Evolutionary conservation across 2,329 filamentous ascomycete species (phyloP).

Genomic region (Drechslera avenae): DNA sequence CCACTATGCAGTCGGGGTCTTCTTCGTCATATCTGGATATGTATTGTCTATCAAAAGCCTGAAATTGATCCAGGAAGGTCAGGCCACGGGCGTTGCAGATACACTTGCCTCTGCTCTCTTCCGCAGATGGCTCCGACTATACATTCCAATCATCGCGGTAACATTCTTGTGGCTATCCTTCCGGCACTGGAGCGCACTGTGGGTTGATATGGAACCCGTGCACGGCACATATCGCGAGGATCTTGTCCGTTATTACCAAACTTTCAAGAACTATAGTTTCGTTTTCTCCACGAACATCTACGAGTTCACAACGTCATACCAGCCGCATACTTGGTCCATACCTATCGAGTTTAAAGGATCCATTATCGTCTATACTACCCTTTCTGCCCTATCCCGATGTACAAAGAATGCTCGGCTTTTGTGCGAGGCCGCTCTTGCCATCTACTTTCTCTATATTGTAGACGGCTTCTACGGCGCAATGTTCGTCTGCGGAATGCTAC

Average conservation of each 20-base stretch:
- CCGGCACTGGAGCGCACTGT: constrained; percentile 53
- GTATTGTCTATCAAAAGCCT: constrained; percentile 57
- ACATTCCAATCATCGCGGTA: constrained; percentile 59
- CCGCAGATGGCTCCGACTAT: constrained; percentile 57
- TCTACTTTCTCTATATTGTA: constrained; percentile 70
- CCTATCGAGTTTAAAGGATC: constrained; percentile 59
- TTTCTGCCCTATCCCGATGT: constrained; percentile 63
- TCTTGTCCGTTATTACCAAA: constrained; percentile 34
- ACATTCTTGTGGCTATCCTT: constrained; percentile 60
- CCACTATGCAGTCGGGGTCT: constrained; percentile 60
- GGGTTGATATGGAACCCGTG: constrained; percentile 52
- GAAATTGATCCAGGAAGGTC: constrained; percentile 50
- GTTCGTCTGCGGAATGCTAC: constrained; percentile 45
- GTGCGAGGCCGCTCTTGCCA: constrained; percentile 59
- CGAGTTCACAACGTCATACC: constrained; percentile 57
- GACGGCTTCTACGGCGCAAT: constrained; percentile 65
- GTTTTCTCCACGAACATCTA: constrained; percentile 64
- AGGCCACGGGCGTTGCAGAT: constrained; percentile 49
- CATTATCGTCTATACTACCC: constrained; percentile 64
- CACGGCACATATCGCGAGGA: constrained; percentile 54
- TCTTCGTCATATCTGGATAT: constrained; percentile 61
- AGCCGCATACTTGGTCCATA: constrained; percentile 47
- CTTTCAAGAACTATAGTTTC: constrained; percentile 70
- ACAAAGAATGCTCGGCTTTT: constrained; percentile 61
- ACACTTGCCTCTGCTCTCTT: constrained; percentile 57